A percentile compares a stretch with the other conserved stretches of the same genome.
These are phyloP conservation scores for Pleurotus eryngii DNA, from an alignment of 768 basidiomycete genomes.

Conservation along the genomic window DNA sequence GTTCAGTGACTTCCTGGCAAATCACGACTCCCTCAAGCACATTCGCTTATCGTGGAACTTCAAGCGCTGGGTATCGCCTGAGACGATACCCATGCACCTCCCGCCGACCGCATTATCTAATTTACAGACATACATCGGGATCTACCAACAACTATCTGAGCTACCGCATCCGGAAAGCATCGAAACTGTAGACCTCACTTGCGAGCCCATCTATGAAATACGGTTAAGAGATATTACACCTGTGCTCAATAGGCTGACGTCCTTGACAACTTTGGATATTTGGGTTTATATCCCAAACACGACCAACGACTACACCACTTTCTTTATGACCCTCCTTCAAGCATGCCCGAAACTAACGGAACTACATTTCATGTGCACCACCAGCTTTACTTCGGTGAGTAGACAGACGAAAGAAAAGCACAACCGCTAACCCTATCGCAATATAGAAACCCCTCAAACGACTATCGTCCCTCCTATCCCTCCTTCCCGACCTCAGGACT, in stretches of 20 bases:
- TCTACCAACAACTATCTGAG: conserved; percentile 43
- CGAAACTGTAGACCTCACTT: conserved; percentile 44
- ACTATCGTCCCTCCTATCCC: conserved; percentile 32
- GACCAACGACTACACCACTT: conserved; percentile 26
- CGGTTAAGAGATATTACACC: conserved; percentile 30
- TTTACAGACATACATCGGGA: conserved; percentile 41
- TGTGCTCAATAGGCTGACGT: conserved; percentile 31
- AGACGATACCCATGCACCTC: conserved; percentile 30
- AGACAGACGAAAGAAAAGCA: no score
- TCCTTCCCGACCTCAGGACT: conserved; percentile 36
- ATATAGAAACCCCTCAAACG: conserved; percentile 38
- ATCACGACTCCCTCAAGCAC: conserved; percentile 35
- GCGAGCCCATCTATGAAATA: conserved; percentile 42
- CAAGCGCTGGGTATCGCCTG: conserved; percentile 46
- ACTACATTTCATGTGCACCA: conserved; percentile 52
- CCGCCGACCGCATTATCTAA: conserved; percentile 25
- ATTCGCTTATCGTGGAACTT: conserved; percentile 50
- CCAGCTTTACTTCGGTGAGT: conserved; percentile 35
- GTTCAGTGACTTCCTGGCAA: conserved; percentile 35
- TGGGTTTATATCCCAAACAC: conserved; percentile 42
- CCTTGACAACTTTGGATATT: conserved; percentile 41
- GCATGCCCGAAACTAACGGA: conserved; percentile 39
- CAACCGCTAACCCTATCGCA: no score
- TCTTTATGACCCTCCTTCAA: conserved; percentile 33
- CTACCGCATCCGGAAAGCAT: conserved; percentile 33